Conservation (phyloP, 2,329 filamentous ascomycete species). For the Bimuria novae-zelandiae region DNA sequence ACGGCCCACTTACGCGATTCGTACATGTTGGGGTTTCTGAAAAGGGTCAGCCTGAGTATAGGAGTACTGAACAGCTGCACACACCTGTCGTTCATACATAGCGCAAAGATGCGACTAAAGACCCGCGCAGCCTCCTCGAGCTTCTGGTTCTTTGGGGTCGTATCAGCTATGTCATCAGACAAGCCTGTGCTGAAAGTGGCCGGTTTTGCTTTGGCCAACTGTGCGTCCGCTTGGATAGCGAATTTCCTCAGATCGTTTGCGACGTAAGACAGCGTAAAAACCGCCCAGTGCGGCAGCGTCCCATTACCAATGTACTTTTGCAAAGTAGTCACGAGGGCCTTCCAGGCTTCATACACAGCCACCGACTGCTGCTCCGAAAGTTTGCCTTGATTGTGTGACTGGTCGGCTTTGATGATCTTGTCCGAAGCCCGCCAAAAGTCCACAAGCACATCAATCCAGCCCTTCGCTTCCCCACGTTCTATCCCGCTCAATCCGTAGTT, state of each 20-base stretch:
- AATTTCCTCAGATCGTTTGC: conserved; percentile 86
- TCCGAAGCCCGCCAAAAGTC: conserved; percentile 83
- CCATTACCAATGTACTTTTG: conserved; percentile 79
- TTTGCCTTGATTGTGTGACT: conserved; percentile 53
- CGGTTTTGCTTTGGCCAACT: conserved; percentile 57
- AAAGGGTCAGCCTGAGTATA: conserved; percentile 20
- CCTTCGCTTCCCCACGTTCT: conserved; percentile 69
- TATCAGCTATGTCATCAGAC: conserved; percentile 78
- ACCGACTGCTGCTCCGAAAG: conserved; percentile 66
- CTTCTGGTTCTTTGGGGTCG: conserved; percentile 72
- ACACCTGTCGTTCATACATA: conserved; percentile 87
- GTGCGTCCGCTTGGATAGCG: conserved; percentile 87
- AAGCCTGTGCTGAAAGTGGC: conserved; percentile 58
- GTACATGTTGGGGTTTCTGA: conserved; percentile 72
- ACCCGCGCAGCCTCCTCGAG: conserved; percentile 89
- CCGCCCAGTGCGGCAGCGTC: conserved; percentile 85
- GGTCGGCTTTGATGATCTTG: conserved; percentile 70
- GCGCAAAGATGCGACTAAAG: conserved; percentile 87
- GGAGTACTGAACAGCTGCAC: conserved; percentile 20
- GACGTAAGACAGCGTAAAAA: conserved; percentile 85
- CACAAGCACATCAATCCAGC: conserved; percentile 86
- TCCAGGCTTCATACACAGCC: conserved; percentile 88
- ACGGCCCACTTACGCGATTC: conserved; percentile 98
- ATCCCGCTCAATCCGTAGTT: conserved; percentile 66
- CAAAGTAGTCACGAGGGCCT: conserved; percentile 75